These are phyloP conservation scores for Penicillium sp. DNA, from an alignment of 2,329 filamentous ascomycete genomes.

Conservation along the genomic window DNA sequence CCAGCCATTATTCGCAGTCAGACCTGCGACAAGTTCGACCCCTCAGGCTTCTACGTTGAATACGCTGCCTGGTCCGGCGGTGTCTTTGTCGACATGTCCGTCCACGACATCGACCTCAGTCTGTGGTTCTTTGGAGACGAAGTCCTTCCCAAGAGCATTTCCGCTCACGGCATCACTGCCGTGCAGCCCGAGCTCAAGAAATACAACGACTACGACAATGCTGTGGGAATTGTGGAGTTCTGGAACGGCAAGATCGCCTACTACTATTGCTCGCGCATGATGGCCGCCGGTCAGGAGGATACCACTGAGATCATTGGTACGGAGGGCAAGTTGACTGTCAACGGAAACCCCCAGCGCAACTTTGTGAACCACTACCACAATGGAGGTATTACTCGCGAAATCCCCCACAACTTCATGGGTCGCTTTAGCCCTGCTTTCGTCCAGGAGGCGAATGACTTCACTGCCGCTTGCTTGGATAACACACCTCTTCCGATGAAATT, in stretches of 20 bases:
- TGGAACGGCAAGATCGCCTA: conserved; percentile 64
- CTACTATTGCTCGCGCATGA: conserved; percentile 65
- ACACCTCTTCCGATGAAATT: conserved; percentile 59
- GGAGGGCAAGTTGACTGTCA: conserved; percentile 63
- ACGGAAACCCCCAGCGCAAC: conserved; percentile 57
- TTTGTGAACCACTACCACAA: conserved; percentile 58
- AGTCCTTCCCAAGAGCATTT: conserved; percentile 55
- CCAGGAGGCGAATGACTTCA: conserved; percentile 65
- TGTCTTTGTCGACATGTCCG: conserved; percentile 69
- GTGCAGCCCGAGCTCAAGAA: conserved; percentile 59
- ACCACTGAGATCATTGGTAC: conserved; percentile 68
- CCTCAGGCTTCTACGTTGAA: conserved; percentile 65
- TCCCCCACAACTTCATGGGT: conserved; percentile 64
- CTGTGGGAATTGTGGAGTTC: conserved; percentile 66
- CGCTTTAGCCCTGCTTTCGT: conserved; percentile 65
- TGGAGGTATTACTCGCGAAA: conserved; percentile 58
- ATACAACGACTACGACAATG: conserved; percentile 62
- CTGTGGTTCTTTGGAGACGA: conserved; percentile 64
- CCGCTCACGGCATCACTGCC: conserved; percentile 58
- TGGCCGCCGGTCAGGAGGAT: conserved; percentile 67
- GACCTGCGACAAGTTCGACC: conserved; percentile 66
- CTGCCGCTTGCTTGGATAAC: conserved; percentile 58
- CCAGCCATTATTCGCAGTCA: conserved; percentile 63
- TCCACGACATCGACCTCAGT: conserved; percentile 68
- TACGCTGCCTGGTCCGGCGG: conserved; percentile 66